A percentile compares a stretch with the other conserved stretches of the same genome.
Evolutionary conservation across 352 stramenopile genomes (phyloP).

Genomic region (Aphanomyces stellatus): DNA sequence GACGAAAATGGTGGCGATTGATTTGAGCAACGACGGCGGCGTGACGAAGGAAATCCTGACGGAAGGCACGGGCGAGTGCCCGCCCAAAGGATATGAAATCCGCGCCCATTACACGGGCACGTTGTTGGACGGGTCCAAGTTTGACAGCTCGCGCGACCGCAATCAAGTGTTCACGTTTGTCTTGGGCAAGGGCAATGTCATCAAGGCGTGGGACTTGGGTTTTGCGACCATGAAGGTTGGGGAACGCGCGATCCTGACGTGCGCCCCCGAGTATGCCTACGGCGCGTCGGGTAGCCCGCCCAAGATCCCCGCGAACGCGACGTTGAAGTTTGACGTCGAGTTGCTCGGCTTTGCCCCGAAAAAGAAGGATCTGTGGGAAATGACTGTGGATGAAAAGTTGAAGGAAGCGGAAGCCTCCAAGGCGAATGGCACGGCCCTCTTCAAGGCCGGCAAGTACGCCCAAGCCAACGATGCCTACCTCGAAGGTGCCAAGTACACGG

Average conservation of each 20-base stretch:
- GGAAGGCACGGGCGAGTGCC: slow-evolving; percentile 78
- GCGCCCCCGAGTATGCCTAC: slow-evolving; percentile 92
- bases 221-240: slow-evolving; percentile 94
- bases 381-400: slow-evolving; percentile 78
- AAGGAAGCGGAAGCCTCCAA: slow-evolving; percentile 83
- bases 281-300: slow-evolving; percentile 82
- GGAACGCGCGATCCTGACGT: slow-evolving; percentile 91
- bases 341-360: slow-evolving; percentile 92
- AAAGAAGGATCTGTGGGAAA: slow-evolving; percentile 93
- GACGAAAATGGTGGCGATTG: slow-evolving; percentile 19
- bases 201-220: slow-evolving; percentile 82
- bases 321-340: slow-evolving; percentile 95
- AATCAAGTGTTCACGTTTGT: slow-evolving; percentile 53
- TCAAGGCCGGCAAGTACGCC: slow-evolving; percentile 84
- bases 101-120: slow-evolving; percentile 94
- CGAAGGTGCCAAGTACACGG: slow-evolving; percentile 70
- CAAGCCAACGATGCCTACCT: slow-evolving; percentile 83
- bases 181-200: slow-evolving; percentile 82
- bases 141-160: slow-evolving; percentile 90
- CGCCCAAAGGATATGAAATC: slow-evolving; percentile 72
- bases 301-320: slow-evolving; percentile 92
- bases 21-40: slow-evolving; percentile 83
- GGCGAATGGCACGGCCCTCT: slow-evolving; percentile 86
- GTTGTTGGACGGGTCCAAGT: slow-evolving; percentile 90
- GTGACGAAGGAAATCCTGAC: slow-evolving; percentile 89